phyloP scores from a whole-genome alignment of 257 asterid genomes.

The Petunia axillaris region DNA sequence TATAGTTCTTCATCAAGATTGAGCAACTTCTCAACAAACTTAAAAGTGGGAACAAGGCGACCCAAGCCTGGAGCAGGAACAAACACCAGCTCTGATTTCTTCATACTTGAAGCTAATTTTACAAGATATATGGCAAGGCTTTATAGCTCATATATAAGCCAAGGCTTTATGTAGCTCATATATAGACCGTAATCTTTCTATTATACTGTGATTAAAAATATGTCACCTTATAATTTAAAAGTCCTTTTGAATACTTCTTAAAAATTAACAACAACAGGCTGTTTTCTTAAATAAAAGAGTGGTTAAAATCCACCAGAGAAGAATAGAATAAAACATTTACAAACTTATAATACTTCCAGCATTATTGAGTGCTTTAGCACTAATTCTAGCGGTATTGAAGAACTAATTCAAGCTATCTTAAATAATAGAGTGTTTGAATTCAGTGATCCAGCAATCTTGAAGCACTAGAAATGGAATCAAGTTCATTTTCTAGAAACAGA shows the following conservation, averaged over 20 bases:
- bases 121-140: not conserved
- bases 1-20: not conserved
- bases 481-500: not conserved
- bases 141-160: not conserved
- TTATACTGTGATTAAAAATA: not conserved
- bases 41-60: constrained; percentile 34
- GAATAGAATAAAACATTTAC: not conserved
- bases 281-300: not conserved
- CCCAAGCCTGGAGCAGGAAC: constrained; percentile 52
- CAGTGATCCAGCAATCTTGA: not conserved
- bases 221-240: not conserved
- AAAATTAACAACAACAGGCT: not conserved
- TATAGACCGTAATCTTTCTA: not conserved
- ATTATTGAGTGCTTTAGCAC: no score
- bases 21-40: not conserved
- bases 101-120: not conserved
- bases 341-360: not conserved
- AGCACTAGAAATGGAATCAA: not conserved
- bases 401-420: no score
- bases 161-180: not conserved
- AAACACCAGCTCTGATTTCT: constrained; percentile 30
- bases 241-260: not conserved
- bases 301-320: not conserved
- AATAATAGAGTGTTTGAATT: no score
- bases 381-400: no score